phyloP scores from a whole-genome alignment of 768 basidiomycete species.

The Paxillus ammoniavirescens region DNA sequence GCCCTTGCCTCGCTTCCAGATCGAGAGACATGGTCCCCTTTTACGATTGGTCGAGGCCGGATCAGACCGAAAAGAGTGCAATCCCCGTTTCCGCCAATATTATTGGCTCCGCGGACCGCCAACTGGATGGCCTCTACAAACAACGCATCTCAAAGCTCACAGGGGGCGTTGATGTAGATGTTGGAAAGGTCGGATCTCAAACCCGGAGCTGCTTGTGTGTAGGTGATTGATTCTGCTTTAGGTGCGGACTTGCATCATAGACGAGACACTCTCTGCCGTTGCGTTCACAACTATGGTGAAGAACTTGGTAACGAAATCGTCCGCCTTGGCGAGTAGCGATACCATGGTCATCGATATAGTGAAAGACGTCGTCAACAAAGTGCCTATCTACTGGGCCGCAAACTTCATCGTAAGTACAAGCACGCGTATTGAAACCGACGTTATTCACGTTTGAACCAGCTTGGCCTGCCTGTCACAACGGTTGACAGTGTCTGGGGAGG shows the following conservation, averaged over 20 bases:
- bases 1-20: constrained; percentile 43
- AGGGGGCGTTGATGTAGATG: neutral
- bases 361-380: constrained; percentile 60
- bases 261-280: constrained; percentile 9
- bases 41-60: constrained; percentile 63
- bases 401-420: constrained; percentile 48
- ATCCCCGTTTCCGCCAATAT: neutral
- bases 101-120: neutral
- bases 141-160: constrained; percentile 19
- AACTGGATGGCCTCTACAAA: constrained; percentile 5
- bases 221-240: constrained; percentile 1
- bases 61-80: constrained; percentile 24
- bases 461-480: constrained; percentile 34
- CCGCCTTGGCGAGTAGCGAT: neutral
- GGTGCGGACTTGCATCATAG: constrained; percentile 12
- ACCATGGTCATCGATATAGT: constrained; percentile 55
- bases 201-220: neutral
- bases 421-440: neutral
- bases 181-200: constrained; percentile 11
- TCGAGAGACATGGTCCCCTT: constrained; percentile 33
- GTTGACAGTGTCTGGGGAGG: constrained; percentile 39
- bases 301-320: constrained; percentile 12
- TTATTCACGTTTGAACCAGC: neutral
- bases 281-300: constrained; percentile 12
- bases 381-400: constrained; percentile 63